A percentile compares a stretch with the other conserved stretches of the same genome.
These are phyloP conservation scores for Curvularia hawaiiensis DNA, from an alignment of 2,329 filamentous ascomycete species.

Conservation along the genomic window DNA sequence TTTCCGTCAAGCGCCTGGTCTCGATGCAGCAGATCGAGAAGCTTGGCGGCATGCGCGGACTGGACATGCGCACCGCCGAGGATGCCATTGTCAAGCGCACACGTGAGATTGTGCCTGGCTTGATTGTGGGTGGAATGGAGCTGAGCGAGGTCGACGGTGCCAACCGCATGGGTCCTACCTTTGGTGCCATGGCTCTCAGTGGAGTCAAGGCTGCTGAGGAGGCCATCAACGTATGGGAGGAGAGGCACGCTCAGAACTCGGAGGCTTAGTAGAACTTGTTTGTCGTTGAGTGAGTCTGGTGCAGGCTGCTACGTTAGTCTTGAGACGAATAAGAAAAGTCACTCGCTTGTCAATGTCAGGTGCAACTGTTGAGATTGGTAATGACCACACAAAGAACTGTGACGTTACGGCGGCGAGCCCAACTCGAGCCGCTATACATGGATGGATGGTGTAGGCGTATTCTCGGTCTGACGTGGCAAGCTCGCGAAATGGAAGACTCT, in stretches of 20 bases:
- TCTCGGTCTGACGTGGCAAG: slow-evolving; percentile 9
- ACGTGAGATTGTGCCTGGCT: slow-evolving; percentile 82
- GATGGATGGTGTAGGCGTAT: background rate
- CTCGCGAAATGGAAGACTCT: slow-evolving; percentile 1
- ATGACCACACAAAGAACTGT: background rate
- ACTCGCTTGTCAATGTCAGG: slow-evolving; percentile 1
- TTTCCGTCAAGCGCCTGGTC: slow-evolving; percentile 87
- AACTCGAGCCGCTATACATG: background rate
- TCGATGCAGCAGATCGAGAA: slow-evolving; percentile 84
- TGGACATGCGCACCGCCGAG: slow-evolving; percentile 91
- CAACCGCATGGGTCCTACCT: slow-evolving; percentile 89
- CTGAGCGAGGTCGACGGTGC: slow-evolving; percentile 87
- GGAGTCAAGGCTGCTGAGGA: slow-evolving; percentile 93
- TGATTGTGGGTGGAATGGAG: slow-evolving; percentile 96
- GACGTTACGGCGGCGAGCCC: background rate
- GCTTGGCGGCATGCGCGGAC: slow-evolving; percentile 87
- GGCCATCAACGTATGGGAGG: slow-evolving; percentile 76
- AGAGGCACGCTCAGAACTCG: slow-evolving; percentile 78
- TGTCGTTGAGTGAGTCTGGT: slow-evolving; percentile 1
- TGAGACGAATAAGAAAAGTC: slow-evolving; percentile 1
- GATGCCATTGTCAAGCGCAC: slow-evolving; percentile 94
- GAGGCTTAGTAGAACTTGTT: slow-evolving; percentile 38
- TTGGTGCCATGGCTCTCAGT: slow-evolving; percentile 85
- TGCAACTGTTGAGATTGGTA: background rate
- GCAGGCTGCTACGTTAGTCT: background rate